Conservation (phyloP, 2,329 filamentous ascomycete species). For the Claviceps maximensis region DNA sequence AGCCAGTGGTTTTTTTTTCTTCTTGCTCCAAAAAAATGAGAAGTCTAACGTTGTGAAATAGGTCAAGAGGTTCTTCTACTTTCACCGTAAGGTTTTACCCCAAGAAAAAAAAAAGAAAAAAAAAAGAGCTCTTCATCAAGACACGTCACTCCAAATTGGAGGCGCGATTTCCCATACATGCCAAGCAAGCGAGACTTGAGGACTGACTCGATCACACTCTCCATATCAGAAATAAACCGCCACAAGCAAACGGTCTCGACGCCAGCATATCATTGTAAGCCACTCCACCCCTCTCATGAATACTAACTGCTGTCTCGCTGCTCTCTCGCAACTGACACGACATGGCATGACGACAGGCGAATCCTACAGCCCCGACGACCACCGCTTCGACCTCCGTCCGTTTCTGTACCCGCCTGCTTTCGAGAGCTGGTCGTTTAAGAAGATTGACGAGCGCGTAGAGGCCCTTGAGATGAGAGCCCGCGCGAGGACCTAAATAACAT, state of each 20-base stretch:
- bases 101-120: too few species aligned
- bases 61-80: conserved; percentile 1
- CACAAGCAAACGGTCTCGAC: conserved; percentile 1
- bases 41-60: background rate
- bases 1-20: background rate
- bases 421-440: conserved; percentile 24
- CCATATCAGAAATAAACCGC: conserved; percentile 4
- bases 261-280: conserved; percentile 1
- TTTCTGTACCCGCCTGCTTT: conserved; percentile 20
- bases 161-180: background rate
- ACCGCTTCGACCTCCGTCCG: conserved; percentile 9
- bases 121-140: too few species aligned
- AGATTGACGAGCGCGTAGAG: conserved; percentile 24
- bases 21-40: background rate
- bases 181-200: background rate
- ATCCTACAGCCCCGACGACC: conserved; percentile 1
- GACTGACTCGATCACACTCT: background rate
- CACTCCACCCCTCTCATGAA: background rate
- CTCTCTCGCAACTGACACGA: background rate
- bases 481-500: background rate
- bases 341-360: background rate
- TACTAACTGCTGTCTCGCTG: background rate
- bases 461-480: conserved; percentile 16
- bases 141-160: background rate
- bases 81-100: background rate